Evolutionary conservation across 495 filamentous ascomycete species (phyloP).

Genomic region (Viridothelium virens): DNA sequence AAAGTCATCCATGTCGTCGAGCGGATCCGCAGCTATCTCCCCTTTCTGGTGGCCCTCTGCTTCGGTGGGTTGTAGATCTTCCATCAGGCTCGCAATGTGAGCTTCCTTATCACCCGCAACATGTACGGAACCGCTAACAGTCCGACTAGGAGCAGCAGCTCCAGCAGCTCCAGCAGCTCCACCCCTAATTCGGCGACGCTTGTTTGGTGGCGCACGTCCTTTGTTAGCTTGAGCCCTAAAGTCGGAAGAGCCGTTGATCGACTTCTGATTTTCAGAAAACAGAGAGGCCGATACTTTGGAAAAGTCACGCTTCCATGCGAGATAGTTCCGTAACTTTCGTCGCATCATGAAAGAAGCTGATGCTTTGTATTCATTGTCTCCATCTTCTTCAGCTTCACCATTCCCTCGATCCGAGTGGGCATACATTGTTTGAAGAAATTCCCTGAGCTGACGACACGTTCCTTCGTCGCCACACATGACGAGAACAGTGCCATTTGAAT

Average conservation of each 20-base stretch:
- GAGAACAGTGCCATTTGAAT: conserved; percentile 81
- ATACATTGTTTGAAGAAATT: conserved; percentile 88
- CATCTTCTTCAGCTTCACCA: conserved; percentile 24
- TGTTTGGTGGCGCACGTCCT: conserved; percentile 70
- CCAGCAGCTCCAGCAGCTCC: conserved; percentile 53
- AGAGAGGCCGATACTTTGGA: conserved; percentile 69
- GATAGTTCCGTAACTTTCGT: conserved; percentile 74
- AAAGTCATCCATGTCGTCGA: conserved; percentile 77
- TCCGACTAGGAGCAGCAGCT: conserved; percentile 47
- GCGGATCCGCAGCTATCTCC: conserved; percentile 69
- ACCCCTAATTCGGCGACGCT: conserved; percentile 81
- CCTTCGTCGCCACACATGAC: conserved; percentile 92
- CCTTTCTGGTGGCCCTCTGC: conserved; percentile 56
- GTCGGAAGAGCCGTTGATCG: conserved; percentile 55
- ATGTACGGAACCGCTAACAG: conserved; percentile 60
- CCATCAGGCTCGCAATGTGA: conserved; percentile 60
- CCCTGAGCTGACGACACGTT: conserved; percentile 81
- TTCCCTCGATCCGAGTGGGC: conserved; percentile 49
- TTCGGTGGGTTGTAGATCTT: conserved; percentile 60
- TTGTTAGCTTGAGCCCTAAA: conserved; percentile 41
- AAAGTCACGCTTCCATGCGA: conserved; percentile 87
- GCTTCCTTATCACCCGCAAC: conserved; percentile 72
- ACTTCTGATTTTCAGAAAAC: conserved; percentile 71
- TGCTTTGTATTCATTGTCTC: conserved; percentile 41
- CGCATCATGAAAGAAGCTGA: conserved; percentile 86